Evolutionary conservation across 2,329 filamentous ascomycete genomes (phyloP).

Genomic region (Eutypa lata): DNA sequence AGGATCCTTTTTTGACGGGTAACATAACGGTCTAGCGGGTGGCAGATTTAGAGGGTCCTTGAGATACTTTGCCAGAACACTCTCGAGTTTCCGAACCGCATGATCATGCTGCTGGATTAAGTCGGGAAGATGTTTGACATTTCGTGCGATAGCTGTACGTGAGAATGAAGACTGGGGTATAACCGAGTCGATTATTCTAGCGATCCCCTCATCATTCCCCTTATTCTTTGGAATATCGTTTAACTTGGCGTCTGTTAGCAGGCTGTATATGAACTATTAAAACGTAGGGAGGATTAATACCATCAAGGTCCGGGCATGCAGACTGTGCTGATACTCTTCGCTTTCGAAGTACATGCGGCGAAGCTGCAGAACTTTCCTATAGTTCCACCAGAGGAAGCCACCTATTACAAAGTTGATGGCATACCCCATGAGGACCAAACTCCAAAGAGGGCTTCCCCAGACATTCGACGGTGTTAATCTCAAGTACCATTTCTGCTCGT

Average conservation of each 20-base stretch:
- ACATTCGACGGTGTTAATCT: conserved; percentile 59
- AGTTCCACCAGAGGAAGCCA: conserved; percentile 88
- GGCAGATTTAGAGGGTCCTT: conserved; percentile 83
- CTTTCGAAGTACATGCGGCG: conserved; percentile 80
- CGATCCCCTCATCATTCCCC: conserved; percentile 81
- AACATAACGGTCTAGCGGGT: conserved; percentile 71
- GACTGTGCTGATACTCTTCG: conserved; percentile 80
- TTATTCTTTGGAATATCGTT: conserved; percentile 79
- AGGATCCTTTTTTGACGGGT: conserved; percentile 75
- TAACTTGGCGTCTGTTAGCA: conserved; percentile 52
- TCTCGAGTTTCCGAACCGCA: conserved; percentile 77
- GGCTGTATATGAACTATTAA: not conserved
- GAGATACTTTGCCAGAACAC: conserved; percentile 82
- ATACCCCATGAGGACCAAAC: conserved; percentile 57
- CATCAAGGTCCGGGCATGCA: conserved; percentile 73
- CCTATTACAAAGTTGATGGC: conserved; percentile 72
- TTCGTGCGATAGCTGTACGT: conserved; percentile 69
- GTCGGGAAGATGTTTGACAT: conserved; percentile 84
- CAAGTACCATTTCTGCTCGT: conserved; percentile 46
- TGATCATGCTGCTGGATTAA: conserved; percentile 82
- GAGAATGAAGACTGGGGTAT: conserved; percentile 62
- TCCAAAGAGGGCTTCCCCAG: conserved; percentile 53
- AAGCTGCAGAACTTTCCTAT: conserved; percentile 67
- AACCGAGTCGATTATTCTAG: conserved; percentile 76
- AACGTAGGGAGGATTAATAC: conserved; percentile 30